These are phyloP conservation scores for Xylariaceae sp. DNA, from an alignment of 2,329 filamentous ascomycete species.

Conservation along the genomic window DNA sequence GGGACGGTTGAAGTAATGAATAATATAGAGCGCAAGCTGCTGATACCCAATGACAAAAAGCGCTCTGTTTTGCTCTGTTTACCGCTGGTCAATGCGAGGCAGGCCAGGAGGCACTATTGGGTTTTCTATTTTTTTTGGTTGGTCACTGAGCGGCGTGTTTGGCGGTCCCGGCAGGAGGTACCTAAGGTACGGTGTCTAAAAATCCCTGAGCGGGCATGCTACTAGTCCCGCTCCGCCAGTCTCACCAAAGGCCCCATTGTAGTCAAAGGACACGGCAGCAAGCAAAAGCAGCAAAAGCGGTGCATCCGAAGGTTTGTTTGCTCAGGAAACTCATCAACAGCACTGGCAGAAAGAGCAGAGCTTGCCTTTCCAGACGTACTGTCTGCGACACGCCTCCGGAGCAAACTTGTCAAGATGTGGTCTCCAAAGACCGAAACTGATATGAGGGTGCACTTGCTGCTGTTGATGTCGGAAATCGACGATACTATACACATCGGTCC, in stretches of 20 bases:
- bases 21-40: background rate
- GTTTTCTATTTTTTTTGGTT: too few relatives aligned
- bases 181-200: slow-evolving; percentile 1
- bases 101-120: background rate
- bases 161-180: too few relatives aligned
- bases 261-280: slow-evolving; percentile 7
- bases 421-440: slow-evolving; percentile 7
- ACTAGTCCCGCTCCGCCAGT: slow-evolving; percentile 14
- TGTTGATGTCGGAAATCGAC: slow-evolving; percentile 3
- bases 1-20: background rate
- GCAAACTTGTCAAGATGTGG: slow-evolving; percentile 11
- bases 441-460: slow-evolving; percentile 18
- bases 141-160: too few relatives aligned
- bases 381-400: background rate
- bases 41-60: too few relatives aligned
- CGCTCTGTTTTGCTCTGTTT: too few relatives aligned
- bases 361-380: background rate
- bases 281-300: background rate
- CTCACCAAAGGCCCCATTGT: slow-evolving; percentile 17
- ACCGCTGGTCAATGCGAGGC: background rate
- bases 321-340: too few relatives aligned
- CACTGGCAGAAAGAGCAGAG: slow-evolving; percentile 3
- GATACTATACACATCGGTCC: background rate
- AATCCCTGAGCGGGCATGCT: slow-evolving; percentile 13
- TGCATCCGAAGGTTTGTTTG: background rate